phyloP scores from a whole-genome alignment of 805 yeast species.

The Teunomyces panamensis region DNA sequence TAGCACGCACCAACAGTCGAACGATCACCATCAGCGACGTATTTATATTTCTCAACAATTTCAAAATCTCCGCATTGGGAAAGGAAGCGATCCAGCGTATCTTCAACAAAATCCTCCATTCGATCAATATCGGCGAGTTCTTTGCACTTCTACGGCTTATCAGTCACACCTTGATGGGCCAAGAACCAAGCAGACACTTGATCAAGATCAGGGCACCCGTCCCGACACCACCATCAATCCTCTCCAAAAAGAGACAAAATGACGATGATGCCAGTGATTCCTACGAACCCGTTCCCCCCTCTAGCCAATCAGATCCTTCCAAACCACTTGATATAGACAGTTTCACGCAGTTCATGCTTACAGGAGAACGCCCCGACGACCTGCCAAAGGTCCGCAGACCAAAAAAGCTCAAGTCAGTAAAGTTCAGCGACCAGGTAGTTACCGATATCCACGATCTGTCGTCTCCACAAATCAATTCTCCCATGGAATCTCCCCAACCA shows the following conservation, averaged over 20 bases:
- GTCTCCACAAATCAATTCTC: slow-evolving; percentile 10
- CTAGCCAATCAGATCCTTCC: not conserved
- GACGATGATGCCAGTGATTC: slow-evolving; percentile 37
- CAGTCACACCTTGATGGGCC: slow-evolving; percentile 62
- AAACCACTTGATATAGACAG: slow-evolving; percentile 74
- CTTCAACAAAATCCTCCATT: slow-evolving; percentile 48
- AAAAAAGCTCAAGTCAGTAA: slow-evolving; percentile 56
- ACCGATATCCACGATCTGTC: slow-evolving; percentile 38
- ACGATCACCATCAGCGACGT: slow-evolving; percentile 73
- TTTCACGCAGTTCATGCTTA: slow-evolving; percentile 77
- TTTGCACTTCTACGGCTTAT: slow-evolving; percentile 81
- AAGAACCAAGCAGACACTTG: slow-evolving; percentile 51
- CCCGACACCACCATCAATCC: slow-evolving; percentile 77
- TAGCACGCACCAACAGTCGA: slow-evolving; percentile 64
- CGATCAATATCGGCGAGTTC: slow-evolving; percentile 84
- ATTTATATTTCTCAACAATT: slow-evolving; percentile 74
- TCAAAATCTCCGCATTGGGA: slow-evolving; percentile 54
- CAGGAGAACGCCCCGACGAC: slow-evolving; percentile 69
- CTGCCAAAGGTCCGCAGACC: slow-evolving; percentile 37
- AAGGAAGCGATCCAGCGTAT: slow-evolving; percentile 51
- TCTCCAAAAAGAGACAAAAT: slow-evolving; percentile 55
- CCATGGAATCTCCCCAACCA: slow-evolving; percentile 22
- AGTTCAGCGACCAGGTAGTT: slow-evolving; percentile 66
- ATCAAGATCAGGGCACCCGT: slow-evolving; percentile 59
- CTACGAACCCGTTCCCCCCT: slow-evolving; percentile 2